Base-by-base conservation (phyloP, 1,284 basidiomycete species). In the Pseudozyma sp. region DNA sequence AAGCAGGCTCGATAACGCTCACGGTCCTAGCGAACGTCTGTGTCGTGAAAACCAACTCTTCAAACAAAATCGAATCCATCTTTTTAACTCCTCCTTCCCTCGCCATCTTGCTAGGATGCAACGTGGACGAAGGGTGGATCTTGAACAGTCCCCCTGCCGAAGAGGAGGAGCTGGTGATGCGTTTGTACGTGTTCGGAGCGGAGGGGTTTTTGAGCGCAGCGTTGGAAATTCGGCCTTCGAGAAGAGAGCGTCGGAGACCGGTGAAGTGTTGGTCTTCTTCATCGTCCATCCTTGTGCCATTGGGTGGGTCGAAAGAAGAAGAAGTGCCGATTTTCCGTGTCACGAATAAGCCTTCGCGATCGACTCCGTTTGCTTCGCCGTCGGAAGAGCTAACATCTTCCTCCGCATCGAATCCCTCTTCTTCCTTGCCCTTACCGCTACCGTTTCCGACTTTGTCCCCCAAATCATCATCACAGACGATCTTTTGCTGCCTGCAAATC, bases 11-110 rank as follows among this genome's bases (percentile, higher is more conserved):
- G 47, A 83, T 74, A 0, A 59, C 40, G 31, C 75, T 79, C n/a
- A 83, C 80, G 31, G 67, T 82, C 25, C 83, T 66, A 2, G 79
- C 83, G 53, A 80, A 84, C 6, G 71, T 75, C 49, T 82, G 79
- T 1, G 78, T 78, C 1, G 83, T 84, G n/a, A 83, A 73, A n/a
- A 81, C 71, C 7, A 84, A 57, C 60, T 85, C 83, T 36, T 85
- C 83, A 53, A 85, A 84, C 49, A 84, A 48, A 47, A 85, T 78
- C 21, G 77, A 72, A 35, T 66, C 70, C 50, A 63, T 57, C 45
- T 58, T 64, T 31, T 52, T 59, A 7, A 5, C 35, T 2, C 44
- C 59, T 0, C 54, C 48, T 52, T 75, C 54, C 48, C 64, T 42
- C 47, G 64, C 63, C 52, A 72, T 16, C 12, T 68, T 65, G 13